Evolutionary conservation across 257 asterid species (phyloP).

Genomic region (Penstemon barbatus): DNA sequence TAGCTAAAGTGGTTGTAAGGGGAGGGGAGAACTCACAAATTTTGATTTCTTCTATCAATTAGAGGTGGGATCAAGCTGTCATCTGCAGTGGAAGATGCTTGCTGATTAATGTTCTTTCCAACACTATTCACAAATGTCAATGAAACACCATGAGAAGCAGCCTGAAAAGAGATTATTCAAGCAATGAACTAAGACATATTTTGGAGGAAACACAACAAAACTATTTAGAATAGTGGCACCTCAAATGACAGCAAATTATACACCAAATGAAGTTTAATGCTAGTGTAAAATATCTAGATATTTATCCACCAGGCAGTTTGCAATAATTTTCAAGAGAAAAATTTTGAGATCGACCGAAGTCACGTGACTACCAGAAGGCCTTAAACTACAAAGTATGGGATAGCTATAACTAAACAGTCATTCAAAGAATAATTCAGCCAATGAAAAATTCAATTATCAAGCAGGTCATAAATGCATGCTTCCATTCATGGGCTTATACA

Average conservation of each 20-base stretch:
- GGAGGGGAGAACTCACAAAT: slow-evolving; percentile 45
- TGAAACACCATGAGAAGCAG: slow-evolving; percentile 42
- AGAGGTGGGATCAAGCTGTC: slow-evolving; percentile 42
- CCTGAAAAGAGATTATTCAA: slow-evolving; percentile 48
- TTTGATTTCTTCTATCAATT: slow-evolving; percentile 38
- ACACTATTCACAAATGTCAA: slow-evolving; percentile 33
- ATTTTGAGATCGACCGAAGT: slow-evolving; percentile 17
- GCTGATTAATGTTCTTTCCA: slow-evolving; percentile 39
- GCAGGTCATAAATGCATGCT: slow-evolving; percentile 18
- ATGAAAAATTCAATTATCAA: slow-evolving; percentile 19
- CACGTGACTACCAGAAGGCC: slow-evolving; percentile 7
- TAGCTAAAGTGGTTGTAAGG: not conserved
- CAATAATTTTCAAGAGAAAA: slow-evolving; percentile 22
- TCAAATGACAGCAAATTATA: slow-evolving; percentile 1
- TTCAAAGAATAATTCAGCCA: slow-evolving; percentile 9
- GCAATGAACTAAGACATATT: slow-evolving; percentile 10
- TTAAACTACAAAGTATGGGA: not conserved
- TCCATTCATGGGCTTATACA: slow-evolving; percentile 17
- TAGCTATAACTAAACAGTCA: slow-evolving; percentile 1
- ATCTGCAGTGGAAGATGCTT: slow-evolving; percentile 36
- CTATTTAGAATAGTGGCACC: not conserved
- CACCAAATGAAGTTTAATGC: slow-evolving; percentile 17
- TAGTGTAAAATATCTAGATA: slow-evolving; percentile 17
- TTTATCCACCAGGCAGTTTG: slow-evolving; percentile 21
- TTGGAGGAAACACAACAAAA: slow-evolving; percentile 12